Percentiles rank a stretch among this genome's conserved stretches.
Evolutionary conservation across 2,329 filamentous ascomycete genomes (phyloP).

Genomic region (Fusarium sp.): DNA sequence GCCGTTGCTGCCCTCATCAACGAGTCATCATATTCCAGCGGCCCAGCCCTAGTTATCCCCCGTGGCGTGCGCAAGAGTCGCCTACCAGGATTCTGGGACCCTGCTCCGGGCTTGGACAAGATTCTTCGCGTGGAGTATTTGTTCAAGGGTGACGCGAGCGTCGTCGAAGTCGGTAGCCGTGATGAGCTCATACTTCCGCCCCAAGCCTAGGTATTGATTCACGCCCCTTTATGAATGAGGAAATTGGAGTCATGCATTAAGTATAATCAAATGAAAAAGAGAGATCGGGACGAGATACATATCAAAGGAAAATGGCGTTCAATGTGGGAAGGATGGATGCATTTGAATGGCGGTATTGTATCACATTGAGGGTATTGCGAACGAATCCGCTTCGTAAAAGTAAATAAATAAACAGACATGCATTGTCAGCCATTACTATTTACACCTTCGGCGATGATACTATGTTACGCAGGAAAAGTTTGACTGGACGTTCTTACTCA

Average conservation of each 20-base stretch:
- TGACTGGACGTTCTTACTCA: background rate
- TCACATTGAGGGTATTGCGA: background rate
- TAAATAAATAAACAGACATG: background rate
- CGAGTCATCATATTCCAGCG: constrained; percentile 36
- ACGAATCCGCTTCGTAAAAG: background rate
- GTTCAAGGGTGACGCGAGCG: constrained; percentile 51
- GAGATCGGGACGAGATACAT: background rate
- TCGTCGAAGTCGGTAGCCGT: constrained; percentile 37
- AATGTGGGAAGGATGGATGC: background rate
- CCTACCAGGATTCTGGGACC: constrained; percentile 65
- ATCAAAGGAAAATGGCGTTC: background rate
- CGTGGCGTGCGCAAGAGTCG: constrained; percentile 56
- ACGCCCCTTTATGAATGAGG: background rate
- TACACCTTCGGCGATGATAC: background rate
- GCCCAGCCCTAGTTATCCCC: constrained; percentile 53
- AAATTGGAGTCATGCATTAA: constrained; percentile 10
- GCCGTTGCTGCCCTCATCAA: constrained; percentile 60
- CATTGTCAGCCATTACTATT: background rate
- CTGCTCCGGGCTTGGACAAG: constrained; percentile 58
- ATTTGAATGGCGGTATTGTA: background rate
- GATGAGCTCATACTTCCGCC: constrained; percentile 44
- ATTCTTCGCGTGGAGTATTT: constrained; percentile 59
- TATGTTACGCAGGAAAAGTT: background rate
- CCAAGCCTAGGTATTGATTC: constrained; percentile 6
- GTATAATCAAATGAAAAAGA: constrained; percentile 2